Evolutionary conservation across 306 rosid species (phyloP).

Genomic region (Acacia crassicarpa): DNA sequence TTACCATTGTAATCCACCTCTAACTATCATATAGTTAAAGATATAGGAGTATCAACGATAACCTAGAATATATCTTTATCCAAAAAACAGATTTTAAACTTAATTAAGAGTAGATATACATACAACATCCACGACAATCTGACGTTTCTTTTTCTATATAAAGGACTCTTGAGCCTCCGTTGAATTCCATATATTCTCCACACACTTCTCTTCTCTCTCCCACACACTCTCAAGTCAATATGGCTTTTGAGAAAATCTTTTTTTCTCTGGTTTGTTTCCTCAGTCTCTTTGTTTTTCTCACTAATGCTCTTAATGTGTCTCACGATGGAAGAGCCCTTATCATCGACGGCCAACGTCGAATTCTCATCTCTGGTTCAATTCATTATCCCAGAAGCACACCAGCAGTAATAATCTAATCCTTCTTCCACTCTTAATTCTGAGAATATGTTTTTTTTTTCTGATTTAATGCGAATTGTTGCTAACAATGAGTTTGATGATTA

Average conservation of each 20-base stretch:
- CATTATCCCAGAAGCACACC: slow-evolving; percentile 70
- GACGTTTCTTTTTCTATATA: neutral
- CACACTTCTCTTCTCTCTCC: neutral
- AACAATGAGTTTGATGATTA: neutral
- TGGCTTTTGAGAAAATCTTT: neutral
- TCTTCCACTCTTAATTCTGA: neutral
- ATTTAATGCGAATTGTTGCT: neutral
- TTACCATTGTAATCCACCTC: neutral
- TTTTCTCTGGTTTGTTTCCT: neutral
- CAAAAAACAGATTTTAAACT: too few species aligned
- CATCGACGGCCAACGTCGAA: slow-evolving; percentile 33
- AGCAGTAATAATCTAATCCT: slow-evolving; percentile 21
- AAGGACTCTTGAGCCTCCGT: neutral
- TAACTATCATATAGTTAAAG: neutral
- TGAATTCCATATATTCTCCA: neutral
- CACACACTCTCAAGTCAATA: neutral
- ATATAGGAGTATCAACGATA: neutral
- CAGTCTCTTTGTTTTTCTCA: neutral
- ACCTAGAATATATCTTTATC: neutral
- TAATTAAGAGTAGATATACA: neutral
- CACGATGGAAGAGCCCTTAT: neutral
- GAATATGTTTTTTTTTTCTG: too few species aligned
- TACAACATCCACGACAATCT: neutral
- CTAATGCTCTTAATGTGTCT: too few species aligned
- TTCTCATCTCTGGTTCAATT: slow-evolving; percentile 48